Evolutionary conservation across 2,329 filamentous ascomycete species (phyloP), one percentile per base, ranked within the genome.

Genomic region (Ophiostoma sp.): DNA sequence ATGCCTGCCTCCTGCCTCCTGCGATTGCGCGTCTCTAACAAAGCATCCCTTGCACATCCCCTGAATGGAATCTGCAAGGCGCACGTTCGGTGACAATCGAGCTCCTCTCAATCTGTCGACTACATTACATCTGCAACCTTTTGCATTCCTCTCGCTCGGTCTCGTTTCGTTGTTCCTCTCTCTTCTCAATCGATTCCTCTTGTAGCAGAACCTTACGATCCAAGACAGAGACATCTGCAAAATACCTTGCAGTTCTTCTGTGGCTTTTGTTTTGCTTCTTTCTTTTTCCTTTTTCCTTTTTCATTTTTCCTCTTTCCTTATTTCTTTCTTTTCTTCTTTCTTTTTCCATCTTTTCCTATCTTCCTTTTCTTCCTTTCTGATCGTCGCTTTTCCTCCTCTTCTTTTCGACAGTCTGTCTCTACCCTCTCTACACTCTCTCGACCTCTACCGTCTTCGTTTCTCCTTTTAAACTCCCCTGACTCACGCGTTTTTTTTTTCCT

Each of bases 21-120:
- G 49, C 49, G 49, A 55, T 55, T 55, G 49, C 49, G 49, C 49
- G 49, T 55, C 49, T 55, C 47, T 27, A 52, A 52, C 47, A 47
- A 47, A 47, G 45, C 45, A 52, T 18, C 16, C 47, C 47, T 52
- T 52, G 45, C 45, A 47, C 45, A 12, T 52, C 49, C 49, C 49
- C 49, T 55, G 49, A 49, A 55, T n/a, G 7, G 5, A 9, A 18
- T 27, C 16, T 9, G 11, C 14, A 55, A 55, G n/a, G 16, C n/a
- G 49, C 49, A 55, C 49, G 49, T 55, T 55, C 27, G 27, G 27
- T 27, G 27, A 2, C 27, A 27, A 27, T 27, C 27, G 27, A 27
- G 27, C 27, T 27, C 27, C 27, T 27, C 27, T 27, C 27, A 27
- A 27, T 27, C 27, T 27, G 27, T 27, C 27, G 27, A 27, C 27